Percentiles rank a stretch among this genome's conserved stretches.
These are phyloP conservation scores for Hura crepitans DNA, from an alignment of 441 rosid species.

Conservation along the genomic window DNA sequence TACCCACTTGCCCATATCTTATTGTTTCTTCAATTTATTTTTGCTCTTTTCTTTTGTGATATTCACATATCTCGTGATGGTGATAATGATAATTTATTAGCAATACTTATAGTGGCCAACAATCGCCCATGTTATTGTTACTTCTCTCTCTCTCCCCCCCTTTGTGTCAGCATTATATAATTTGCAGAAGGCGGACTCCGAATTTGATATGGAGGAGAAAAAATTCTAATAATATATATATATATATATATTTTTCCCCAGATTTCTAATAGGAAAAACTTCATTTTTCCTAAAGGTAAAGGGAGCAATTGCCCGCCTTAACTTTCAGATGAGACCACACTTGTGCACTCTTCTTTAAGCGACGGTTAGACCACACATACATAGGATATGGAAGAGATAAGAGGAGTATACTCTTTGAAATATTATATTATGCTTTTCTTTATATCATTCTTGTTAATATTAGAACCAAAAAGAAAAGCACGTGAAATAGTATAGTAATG, in stretches of 20 bases:
- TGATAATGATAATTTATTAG: slow-evolving; percentile 12
- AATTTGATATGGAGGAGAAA: too few relatives aligned
- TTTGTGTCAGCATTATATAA: not conserved
- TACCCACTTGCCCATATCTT: slow-evolving; percentile 24
- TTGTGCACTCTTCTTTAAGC: not conserved
- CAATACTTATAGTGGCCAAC: slow-evolving; percentile 26
- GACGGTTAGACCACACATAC: not conserved
- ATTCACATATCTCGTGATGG: slow-evolving; percentile 6
- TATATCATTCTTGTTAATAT: too few relatives aligned
- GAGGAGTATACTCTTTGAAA: not conserved
- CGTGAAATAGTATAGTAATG: not conserved
- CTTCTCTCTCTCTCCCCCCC: not conserved
- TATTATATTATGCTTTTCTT: too few relatives aligned
- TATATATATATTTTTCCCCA: too few relatives aligned
- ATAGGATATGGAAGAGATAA: not conserved
- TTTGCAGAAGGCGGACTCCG: not conserved
- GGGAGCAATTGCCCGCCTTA: too few relatives aligned
- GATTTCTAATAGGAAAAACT: too few relatives aligned
- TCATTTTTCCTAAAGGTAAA: too few relatives aligned
- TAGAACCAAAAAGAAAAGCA: not conserved
- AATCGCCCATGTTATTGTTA: slow-evolving; percentile 9
- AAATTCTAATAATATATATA: too few relatives aligned
- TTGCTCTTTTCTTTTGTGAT: not conserved
- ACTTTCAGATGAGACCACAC: too few relatives aligned
- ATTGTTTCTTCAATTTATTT: slow-evolving; percentile 4